Base-by-base conservation (phyloP, 1,284 basidiomycete species). In the Quambalaria eucalypti region DNA sequence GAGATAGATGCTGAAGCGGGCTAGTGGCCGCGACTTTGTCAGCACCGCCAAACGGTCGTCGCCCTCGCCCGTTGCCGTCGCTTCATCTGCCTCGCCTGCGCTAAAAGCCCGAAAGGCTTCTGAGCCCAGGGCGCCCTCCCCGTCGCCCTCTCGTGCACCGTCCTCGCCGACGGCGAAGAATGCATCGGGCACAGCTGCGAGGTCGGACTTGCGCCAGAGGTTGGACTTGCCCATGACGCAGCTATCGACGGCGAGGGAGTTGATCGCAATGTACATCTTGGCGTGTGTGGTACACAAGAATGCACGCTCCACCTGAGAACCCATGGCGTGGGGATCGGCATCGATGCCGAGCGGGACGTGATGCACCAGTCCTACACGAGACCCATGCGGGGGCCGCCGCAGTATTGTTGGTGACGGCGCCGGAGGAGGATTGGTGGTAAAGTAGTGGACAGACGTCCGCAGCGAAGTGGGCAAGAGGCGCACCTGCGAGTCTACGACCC, bases 201-300 rank as follows among this genome's bases (percentile, higher is more conserved):
- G 77, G 74, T 95, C 90, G 33, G 88, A 87, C 52, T 89, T 87
- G 47, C 89, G 85, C 77, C 92, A 98, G 60, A 99, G 77, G 76
- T 91, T 92, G 54, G 90, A 92, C 78, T 99, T 99, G 63, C 95
- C 95, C 64, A 97, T 87, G 12, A 98, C 90, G 75, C 95, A 99
- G 0, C 90, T 93, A 52, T 96, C 95, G 55, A 96, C 78, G 4
- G 85, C 86, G 48, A 87, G 79, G 0, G 69, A 80, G 77, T 95
- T 95, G 76, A 99, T 90, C 8, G 91, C 91, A 52, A 97, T 81
- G 72, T 99, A 99, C 93, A 98, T 98, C 77, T 95, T 97, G 14
- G 93, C 93, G 71, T 98, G 95, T 51, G 90, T 96, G 4, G 90
- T 93, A 74, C 93, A 95, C 50, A 99, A 79, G 74, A 96, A 99